Evolutionary conservation across 2,329 filamentous ascomycete species (phyloP).

Genomic region (Orbilia oligospora): DNA sequence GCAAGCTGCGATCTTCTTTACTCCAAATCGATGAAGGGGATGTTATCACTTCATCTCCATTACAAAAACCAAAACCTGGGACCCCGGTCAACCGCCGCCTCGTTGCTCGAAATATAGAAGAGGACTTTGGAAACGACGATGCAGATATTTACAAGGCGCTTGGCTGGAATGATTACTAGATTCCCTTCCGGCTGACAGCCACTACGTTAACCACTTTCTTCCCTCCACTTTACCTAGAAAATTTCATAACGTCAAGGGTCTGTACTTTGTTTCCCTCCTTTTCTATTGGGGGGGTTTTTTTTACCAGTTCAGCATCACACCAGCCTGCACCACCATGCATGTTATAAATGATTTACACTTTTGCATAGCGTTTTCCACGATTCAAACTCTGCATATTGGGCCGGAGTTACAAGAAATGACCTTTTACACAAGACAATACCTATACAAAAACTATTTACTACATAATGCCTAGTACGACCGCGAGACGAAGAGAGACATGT

Average conservation of each 20-base stretch:
- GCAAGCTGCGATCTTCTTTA: constrained; percentile 47
- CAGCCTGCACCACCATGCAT: background rate
- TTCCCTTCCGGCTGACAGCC: too few species aligned
- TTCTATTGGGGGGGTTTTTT: background rate
- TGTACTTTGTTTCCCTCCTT: background rate
- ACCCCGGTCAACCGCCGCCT: constrained; percentile 44
- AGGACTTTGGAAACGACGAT: constrained; percentile 57
- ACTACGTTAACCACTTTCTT: background rate
- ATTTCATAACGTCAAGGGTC: constrained; percentile 6
- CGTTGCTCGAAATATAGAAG: constrained; percentile 45
- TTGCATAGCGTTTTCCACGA: background rate
- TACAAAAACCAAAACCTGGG: constrained; percentile 48
- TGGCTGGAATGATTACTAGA: constrained; percentile 65
- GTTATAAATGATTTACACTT: background rate
- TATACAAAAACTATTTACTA: background rate
- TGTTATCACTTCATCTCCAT: constrained; percentile 32
- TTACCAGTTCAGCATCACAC: too few species aligned
- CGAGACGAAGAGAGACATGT: background rate
- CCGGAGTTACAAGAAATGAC: constrained; percentile 26
- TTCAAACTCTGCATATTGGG: background rate
- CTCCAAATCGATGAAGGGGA: constrained; percentile 38
- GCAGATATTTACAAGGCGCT: constrained; percentile 66
- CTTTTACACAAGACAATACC: constrained; percentile 14
- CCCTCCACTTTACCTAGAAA: background rate
- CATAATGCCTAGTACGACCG: background rate